A percentile compares a stretch with the other conserved stretches of the same genome.
phyloP scores from a whole-genome alignment of 1,284 basidiomycete species.

The Leccinum pachyderme region DNA sequence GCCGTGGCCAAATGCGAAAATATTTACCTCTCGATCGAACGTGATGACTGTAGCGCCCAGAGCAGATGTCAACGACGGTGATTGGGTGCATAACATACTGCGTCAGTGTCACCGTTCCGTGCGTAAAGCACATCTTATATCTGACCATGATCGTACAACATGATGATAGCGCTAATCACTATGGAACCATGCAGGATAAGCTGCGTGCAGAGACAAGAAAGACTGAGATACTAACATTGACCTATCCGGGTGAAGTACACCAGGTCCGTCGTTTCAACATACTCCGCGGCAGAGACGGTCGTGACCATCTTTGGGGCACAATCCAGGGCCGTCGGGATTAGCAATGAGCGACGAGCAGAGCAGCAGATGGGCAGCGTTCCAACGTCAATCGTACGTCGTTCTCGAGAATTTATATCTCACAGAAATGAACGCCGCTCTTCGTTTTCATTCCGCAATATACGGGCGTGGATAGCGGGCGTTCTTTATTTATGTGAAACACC shows the following conservation, averaged over 20 bases:
- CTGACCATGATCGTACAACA: conserved; percentile 4
- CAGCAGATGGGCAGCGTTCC: neutral
- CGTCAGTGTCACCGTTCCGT: neutral
- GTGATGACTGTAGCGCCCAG: neutral
- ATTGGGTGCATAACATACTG: neutral
- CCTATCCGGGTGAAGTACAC: neutral
- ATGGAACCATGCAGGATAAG: neutral
- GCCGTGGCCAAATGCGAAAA: neutral
- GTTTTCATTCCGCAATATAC: neutral
- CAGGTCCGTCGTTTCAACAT: neutral
- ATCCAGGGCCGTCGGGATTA: neutral
- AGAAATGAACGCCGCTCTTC: neutral
- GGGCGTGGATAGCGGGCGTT: neutral
- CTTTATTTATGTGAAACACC: conserved; percentile 1
- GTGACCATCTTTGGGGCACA: neutral
- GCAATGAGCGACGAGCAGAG: neutral
- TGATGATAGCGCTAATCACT: neutral
- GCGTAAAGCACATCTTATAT: neutral
- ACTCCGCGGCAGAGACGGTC: too few relatives aligned
- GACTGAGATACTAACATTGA: neutral
- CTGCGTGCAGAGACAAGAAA: too few relatives aligned
- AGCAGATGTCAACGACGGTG: neutral
- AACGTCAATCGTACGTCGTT: neutral
- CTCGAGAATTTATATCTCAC: neutral
- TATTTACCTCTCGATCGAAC: conserved; percentile 1